Percentiles rank a stretch among this genome's conserved stretches.
These are phyloP conservation scores for Calvatia gigantea DNA, from an alignment of 768 basidiomycete species.

Conservation along the genomic window DNA sequence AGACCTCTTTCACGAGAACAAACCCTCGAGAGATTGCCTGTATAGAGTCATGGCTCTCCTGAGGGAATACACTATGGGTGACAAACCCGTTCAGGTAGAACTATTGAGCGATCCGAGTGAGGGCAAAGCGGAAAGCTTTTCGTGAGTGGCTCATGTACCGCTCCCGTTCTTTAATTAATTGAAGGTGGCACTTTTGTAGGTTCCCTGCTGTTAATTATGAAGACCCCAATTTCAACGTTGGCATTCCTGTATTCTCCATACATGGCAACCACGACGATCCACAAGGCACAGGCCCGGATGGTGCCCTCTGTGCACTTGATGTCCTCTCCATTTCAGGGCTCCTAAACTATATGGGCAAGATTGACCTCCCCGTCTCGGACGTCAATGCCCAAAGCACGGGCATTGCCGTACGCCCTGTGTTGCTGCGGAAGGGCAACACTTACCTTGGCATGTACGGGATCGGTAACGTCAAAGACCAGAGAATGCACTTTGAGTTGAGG, in stretches of 20 bases:
- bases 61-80: slow-evolving; percentile 85
- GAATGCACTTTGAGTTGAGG: slow-evolving; percentile 95
- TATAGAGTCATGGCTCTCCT: slow-evolving; percentile 88
- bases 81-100: slow-evolving; percentile 88
- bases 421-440: slow-evolving; percentile 84
- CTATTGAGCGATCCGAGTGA: slow-evolving; percentile 91
- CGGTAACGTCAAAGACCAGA: slow-evolving; percentile 93
- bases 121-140: slow-evolving; percentile 80
- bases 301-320: slow-evolving; percentile 93
- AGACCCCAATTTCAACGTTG: slow-evolving; percentile 92
- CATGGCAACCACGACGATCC: slow-evolving; percentile 99
- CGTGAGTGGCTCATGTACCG: slow-evolving; percentile 45
- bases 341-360: slow-evolving; percentile 97
- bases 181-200: slow-evolving; percentile 36
- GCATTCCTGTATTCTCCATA: slow-evolving; percentile 97
- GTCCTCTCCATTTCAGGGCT: slow-evolving; percentile 91
- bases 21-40: slow-evolving; percentile 85
- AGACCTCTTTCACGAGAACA: slow-evolving; percentile 97
- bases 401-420: slow-evolving; percentile 85
- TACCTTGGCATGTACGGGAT: slow-evolving; percentile 91
- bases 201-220: slow-evolving; percentile 98
- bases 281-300: slow-evolving; percentile 92
- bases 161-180: not conserved
- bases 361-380: slow-evolving; percentile 79
- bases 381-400: slow-evolving; percentile 64